A percentile compares a stretch with the other conserved stretches of the same genome.
phyloP scores from a whole-genome alignment of 805 yeast species.

The Kodamaea kaohsiungensis region DNA sequence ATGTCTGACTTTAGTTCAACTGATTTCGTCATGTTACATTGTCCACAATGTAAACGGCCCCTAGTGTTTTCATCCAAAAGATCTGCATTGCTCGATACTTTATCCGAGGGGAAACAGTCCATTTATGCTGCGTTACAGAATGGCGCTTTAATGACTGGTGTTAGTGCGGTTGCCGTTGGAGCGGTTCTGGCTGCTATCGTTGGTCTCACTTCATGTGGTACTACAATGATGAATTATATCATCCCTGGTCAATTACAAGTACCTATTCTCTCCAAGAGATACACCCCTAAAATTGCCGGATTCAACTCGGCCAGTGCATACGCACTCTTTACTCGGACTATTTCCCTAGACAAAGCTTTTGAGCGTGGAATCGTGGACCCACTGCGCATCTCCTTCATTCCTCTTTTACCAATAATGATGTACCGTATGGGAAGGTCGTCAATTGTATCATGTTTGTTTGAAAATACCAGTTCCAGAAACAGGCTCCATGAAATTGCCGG shows the following conservation, averaged over 20 bases:
- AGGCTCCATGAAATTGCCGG: slow-evolving; percentile 24
- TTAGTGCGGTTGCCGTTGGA: slow-evolving; percentile 44
- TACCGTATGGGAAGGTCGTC: slow-evolving; percentile 40
- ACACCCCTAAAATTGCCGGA: slow-evolving; percentile 4
- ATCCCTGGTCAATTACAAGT: slow-evolving; percentile 36
- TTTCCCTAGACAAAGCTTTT: slow-evolving; percentile 29
- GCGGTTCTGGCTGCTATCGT: slow-evolving; percentile 40
- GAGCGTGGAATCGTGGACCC: slow-evolving; percentile 36
- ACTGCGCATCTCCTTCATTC: slow-evolving; percentile 36
- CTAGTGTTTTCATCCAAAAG: slow-evolving; percentile 34
- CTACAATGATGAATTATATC: slow-evolving; percentile 37
- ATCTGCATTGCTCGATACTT: slow-evolving; percentile 23
- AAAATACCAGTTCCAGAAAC: slow-evolving; percentile 11
- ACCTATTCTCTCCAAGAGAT: slow-evolving; percentile 21
- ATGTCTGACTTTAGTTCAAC: slow-evolving; percentile 3
- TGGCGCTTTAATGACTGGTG: slow-evolving; percentile 33
- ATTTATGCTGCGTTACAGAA: slow-evolving; percentile 27
- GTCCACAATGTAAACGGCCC: slow-evolving; percentile 44
- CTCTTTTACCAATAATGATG: slow-evolving; percentile 39
- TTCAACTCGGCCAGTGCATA: slow-evolving; percentile 3
- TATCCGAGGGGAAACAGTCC: slow-evolving; percentile 17
- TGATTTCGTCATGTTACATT: slow-evolving; percentile 14
- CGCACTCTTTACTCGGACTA: slow-evolving; percentile 9
- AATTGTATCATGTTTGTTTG: slow-evolving; percentile 28
- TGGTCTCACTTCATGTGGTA: slow-evolving; percentile 39